Evolutionary conservation across 108 stramenopile species (phyloP).

Genomic region (Fistulifera pelliculosa): DNA sequence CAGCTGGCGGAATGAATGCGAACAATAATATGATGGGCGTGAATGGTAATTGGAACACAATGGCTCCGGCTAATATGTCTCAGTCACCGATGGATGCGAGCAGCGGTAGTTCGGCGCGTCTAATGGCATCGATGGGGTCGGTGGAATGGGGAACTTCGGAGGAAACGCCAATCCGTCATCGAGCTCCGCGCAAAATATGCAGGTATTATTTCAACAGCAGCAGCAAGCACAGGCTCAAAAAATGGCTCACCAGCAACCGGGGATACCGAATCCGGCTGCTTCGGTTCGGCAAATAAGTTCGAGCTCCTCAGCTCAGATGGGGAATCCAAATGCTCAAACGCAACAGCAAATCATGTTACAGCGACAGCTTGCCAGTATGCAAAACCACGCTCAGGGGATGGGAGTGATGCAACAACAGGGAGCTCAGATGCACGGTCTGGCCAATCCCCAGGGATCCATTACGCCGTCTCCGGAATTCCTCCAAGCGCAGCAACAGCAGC

Average conservation of each 20-base stretch:
- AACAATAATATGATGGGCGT: conserved; percentile 2
- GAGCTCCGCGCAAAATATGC: conserved; percentile 9
- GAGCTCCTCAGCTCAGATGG: neutral
- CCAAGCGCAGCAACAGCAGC: conserved; percentile 6
- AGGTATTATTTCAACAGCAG: conserved; percentile 15
- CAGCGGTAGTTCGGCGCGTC: conserved; percentile 10
- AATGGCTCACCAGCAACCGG: conserved; percentile 1
- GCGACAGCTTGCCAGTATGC: conserved; percentile 12
- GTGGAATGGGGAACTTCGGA: too few species aligned
- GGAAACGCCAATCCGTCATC: neutral
- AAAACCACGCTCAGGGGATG: conserved; percentile 6
- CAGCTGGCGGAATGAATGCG: conserved; percentile 1
- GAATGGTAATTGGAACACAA: conserved; percentile 7
- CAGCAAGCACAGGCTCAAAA: conserved; percentile 7
- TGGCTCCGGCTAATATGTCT: neutral
- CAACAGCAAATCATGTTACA: conserved; percentile 13
- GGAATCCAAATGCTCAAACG: neutral
- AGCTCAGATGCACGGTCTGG: neutral
- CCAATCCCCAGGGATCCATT: neutral
- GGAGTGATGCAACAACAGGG: conserved; percentile 2
- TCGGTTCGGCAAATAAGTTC: conserved; percentile 4
- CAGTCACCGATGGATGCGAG: conserved; percentile 14
- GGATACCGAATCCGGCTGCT: neutral
- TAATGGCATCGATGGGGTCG: conserved; percentile 2
- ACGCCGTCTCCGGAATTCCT: conserved; percentile 3